Conservation (phyloP, 2,329 filamentous ascomycete genomes). For the Penicillium concentricum region DNA sequence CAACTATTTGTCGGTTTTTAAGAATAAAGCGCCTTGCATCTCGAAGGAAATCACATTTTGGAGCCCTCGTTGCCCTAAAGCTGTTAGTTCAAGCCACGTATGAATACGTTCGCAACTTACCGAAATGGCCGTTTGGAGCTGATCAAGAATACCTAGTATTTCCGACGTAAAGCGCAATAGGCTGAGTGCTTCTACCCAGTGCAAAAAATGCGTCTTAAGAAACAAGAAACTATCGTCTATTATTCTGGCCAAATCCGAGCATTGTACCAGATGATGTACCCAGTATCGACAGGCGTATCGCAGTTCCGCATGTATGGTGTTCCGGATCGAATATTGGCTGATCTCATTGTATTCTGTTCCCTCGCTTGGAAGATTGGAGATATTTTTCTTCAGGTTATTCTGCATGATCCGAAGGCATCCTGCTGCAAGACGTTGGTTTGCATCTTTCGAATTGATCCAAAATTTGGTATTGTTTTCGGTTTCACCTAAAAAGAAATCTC, state of each 20-base stretch:
- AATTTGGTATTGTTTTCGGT: not conserved
- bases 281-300: conserved; percentile 18
- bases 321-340: not conserved
- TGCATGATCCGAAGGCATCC: not conserved
- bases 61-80: too few relatives aligned
- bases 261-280: conserved; percentile 27
- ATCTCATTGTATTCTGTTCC: not conserved
- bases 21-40: conserved; percentile 35
- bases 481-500: conserved; percentile 5
- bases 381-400: not conserved
- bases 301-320: not conserved
- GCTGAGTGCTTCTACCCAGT: too few relatives aligned
- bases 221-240: not conserved
- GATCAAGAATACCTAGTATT: too few relatives aligned
- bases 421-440: not conserved
- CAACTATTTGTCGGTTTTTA: conserved; percentile 26
- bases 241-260: not conserved
- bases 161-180: too few relatives aligned
- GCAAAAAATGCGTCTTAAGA: too few relatives aligned
- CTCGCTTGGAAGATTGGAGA: conserved; percentile 3
- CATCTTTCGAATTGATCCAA: not conserved
- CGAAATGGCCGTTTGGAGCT: conserved; percentile 4
- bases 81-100: not conserved
- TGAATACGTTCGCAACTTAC: conserved; percentile 10
- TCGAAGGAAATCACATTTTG: too few relatives aligned